phyloP scores from a whole-genome alignment of 2,329 filamentous ascomycete genomes.

The Diaporthe amygdali region DNA sequence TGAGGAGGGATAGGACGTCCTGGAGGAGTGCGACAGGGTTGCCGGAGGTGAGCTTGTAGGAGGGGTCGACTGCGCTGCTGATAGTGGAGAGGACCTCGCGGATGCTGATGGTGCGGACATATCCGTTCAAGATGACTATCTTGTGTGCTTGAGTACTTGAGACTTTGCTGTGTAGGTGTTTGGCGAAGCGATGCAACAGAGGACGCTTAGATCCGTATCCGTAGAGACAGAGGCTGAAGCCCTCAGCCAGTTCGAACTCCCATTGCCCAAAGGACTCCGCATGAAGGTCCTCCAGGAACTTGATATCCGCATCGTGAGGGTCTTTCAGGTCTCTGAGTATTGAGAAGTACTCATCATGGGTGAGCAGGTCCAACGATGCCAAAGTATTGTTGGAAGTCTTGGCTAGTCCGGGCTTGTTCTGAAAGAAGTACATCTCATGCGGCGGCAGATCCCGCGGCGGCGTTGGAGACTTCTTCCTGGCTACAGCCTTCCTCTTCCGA shows the following conservation, averaged over 20 bases:
- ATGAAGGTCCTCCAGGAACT: slow-evolving; percentile 77
- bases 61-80: slow-evolving; percentile 63
- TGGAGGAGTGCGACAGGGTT: slow-evolving; percentile 74
- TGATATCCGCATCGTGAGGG: slow-evolving; percentile 71
- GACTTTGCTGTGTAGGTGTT: slow-evolving; percentile 62
- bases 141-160: slow-evolving; percentile 49
- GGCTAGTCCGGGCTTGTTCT: slow-evolving; percentile 80
- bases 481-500: slow-evolving; percentile 46
- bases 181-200: slow-evolving; percentile 77
- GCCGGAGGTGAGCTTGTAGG: slow-evolving; percentile 57
- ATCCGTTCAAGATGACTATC: slow-evolving; percentile 88
- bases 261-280: slow-evolving; percentile 86
- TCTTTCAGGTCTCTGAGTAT: slow-evolving; percentile 69
- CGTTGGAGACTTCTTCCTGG: slow-evolving; percentile 72
- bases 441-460: slow-evolving; percentile 82
- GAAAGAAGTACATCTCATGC: slow-evolving; percentile 92
- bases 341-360: slow-evolving; percentile 90
- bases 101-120: slow-evolving; percentile 68
- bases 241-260: slow-evolving; percentile 85
- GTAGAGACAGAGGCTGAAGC: slow-evolving; percentile 89
- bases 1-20: slow-evolving; percentile 66
- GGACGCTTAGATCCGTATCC: slow-evolving; percentile 89
- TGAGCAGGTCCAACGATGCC: slow-evolving; percentile 75
- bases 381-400: slow-evolving; percentile 91
- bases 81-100: slow-evolving; percentile 75